Conservation (phyloP, 2,329 filamentous ascomycete genomes). For the Colletotrichum tamarilloi region DNA sequence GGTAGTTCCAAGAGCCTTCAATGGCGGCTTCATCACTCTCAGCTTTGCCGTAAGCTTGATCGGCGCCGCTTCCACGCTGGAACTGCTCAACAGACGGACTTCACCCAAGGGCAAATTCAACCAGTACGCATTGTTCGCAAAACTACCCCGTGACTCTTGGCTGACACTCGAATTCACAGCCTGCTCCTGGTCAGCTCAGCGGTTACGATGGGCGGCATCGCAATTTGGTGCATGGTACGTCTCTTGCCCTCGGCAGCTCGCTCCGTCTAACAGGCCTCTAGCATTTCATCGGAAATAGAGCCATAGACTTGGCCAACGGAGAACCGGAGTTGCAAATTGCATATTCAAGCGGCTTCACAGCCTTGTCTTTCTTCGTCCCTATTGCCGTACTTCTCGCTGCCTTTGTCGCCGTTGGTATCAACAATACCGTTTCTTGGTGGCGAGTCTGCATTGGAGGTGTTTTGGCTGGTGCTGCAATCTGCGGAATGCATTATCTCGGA, state of each 20-base stretch:
- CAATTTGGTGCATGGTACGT: conserved; percentile 77
- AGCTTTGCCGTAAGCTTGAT: conserved; percentile 82
- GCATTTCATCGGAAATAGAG: conserved; percentile 88
- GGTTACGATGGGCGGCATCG: conserved; percentile 78
- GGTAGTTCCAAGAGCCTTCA: conserved; percentile 61
- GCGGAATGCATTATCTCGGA: conserved; percentile 90
- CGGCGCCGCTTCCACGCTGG: conserved; percentile 82
- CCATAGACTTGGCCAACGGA: conserved; percentile 76
- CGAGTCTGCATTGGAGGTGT: conserved; percentile 72
- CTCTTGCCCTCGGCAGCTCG: conserved; percentile 41
- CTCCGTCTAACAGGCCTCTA: conserved; percentile 54
- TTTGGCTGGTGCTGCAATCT: conserved; percentile 79
- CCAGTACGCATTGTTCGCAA: conserved; percentile 60
- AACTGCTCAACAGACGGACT: conserved; percentile 82
- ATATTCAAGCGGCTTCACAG: conserved; percentile 79
- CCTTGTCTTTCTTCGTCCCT: conserved; percentile 83
- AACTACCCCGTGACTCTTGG: neutral
- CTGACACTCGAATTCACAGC: conserved; percentile 49
- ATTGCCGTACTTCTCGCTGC: conserved; percentile 79
- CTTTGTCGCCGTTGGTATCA: conserved; percentile 75
- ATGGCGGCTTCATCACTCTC: conserved; percentile 73
- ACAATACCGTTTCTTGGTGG: conserved; percentile 66
- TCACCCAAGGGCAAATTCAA: conserved; percentile 76
- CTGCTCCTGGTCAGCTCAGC: conserved; percentile 72
- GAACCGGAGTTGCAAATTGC: conserved; percentile 73